phyloP scores from a whole-genome alignment of 1,139 yeast species.

The Blastobotrys petasosporus region DNA sequence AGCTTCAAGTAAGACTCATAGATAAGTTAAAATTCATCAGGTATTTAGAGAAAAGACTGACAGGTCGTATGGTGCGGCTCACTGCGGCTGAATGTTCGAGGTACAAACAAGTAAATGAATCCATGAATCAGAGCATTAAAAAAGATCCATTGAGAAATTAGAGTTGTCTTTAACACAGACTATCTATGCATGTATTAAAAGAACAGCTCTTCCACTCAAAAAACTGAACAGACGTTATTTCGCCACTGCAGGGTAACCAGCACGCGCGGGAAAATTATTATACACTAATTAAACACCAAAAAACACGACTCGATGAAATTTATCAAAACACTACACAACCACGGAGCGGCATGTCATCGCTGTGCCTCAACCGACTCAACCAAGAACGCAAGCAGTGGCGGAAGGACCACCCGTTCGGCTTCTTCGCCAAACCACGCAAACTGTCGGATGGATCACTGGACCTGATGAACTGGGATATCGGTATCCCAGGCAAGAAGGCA shows the following conservation, averaged over 20 bases:
- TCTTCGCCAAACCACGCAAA: slow-evolving; percentile 84
- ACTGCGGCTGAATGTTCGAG: too few species aligned
- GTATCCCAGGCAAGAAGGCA: slow-evolving; percentile 85
- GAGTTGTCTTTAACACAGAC: too few species aligned
- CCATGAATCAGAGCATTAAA: too few species aligned
- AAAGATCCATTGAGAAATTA: too few species aligned
- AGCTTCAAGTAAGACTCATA: too few species aligned
- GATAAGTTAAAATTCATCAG: too few species aligned
- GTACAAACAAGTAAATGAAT: too few species aligned
- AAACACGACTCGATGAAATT: neutral
- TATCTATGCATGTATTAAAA: too few species aligned
- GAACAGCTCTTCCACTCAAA: too few species aligned
- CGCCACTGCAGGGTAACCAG: neutral
- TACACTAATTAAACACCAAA: neutral
- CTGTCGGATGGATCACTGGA: slow-evolving; percentile 75
- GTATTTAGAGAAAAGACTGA: too few species aligned
- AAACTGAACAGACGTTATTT: too few species aligned
- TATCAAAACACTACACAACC: neutral
- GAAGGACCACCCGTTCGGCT: slow-evolving; percentile 97
- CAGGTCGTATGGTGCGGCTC: too few species aligned
- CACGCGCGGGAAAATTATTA: neutral
- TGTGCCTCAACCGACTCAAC: slow-evolving; percentile 74
- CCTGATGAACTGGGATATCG: slow-evolving; percentile 85
- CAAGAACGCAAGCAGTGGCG: slow-evolving; percentile 94
- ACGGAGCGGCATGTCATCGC: slow-evolving; percentile 19